Evolutionary conservation across 2,329 filamentous ascomycete species (phyloP).

Genomic region (Pezicula radicicola): DNA sequence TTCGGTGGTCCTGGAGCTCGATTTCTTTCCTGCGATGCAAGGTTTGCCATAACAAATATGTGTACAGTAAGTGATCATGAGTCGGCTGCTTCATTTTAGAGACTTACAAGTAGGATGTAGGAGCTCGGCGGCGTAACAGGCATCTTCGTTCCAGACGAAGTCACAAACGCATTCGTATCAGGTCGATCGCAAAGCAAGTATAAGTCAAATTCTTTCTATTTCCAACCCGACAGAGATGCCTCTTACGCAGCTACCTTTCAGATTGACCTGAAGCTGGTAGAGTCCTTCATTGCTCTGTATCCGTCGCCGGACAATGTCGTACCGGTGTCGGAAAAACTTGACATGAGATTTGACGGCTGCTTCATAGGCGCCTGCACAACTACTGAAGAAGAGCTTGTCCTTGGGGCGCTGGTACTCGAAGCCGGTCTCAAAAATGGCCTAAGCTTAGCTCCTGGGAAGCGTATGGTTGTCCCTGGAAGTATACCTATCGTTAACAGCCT

Average conservation of each 20-base stretch:
- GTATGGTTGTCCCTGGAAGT: slow-evolving; percentile 39
- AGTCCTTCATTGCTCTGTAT: slow-evolving; percentile 36
- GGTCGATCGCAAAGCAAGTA: slow-evolving; percentile 30
- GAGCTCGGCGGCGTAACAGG: slow-evolving; percentile 41
- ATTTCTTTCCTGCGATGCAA: slow-evolving; percentile 38
- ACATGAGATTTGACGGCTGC: slow-evolving; percentile 35
- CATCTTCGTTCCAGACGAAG: slow-evolving; percentile 37
- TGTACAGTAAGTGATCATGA: slow-evolving; percentile 26
- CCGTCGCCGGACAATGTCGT: slow-evolving; percentile 42
- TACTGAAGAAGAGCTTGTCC: slow-evolving; percentile 40
- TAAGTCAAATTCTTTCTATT: slow-evolving; percentile 33
- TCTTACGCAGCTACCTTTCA: slow-evolving; percentile 32
- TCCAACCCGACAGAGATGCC: slow-evolving; percentile 35
- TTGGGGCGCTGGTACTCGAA: slow-evolving; percentile 38
- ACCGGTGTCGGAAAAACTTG: slow-evolving; percentile 31
- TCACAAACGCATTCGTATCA: slow-evolving; percentile 32
- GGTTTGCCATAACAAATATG: slow-evolving; percentile 47
- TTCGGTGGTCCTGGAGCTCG: slow-evolving; percentile 37
- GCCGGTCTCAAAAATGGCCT: slow-evolving; percentile 31
- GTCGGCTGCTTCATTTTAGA: neutral
- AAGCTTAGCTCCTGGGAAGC: slow-evolving; percentile 30
- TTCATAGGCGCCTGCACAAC: slow-evolving; percentile 47
- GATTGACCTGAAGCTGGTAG: slow-evolving; percentile 36
- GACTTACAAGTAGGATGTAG: slow-evolving; percentile 14
- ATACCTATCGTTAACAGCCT: slow-evolving; percentile 35